Base-by-base conservation (phyloP, 2,329 filamentous ascomycete genomes). In the Penicillium oxalicum region DNA sequence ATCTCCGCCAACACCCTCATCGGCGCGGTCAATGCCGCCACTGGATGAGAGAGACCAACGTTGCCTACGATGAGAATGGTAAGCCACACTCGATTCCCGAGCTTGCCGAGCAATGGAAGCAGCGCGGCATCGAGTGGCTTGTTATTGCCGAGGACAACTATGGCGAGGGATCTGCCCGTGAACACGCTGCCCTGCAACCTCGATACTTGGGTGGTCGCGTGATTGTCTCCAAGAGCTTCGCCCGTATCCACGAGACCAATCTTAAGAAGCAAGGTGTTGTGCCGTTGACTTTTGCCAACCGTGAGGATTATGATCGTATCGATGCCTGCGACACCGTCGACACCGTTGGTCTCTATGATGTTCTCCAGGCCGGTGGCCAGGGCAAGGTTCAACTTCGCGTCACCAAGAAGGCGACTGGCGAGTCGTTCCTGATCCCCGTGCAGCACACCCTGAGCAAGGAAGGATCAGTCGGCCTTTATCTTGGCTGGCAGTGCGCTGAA, bases 121-220 rank as follows among this genome's bases (percentile, higher is more conserved):
- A 80, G 24, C 75, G 83, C 56, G 81, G 80, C 7, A 81, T 82
- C 59, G 81, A 87, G 53, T 98, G 93, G 93, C 80, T 97, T 49
- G 90, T 97, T 9, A 88, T 98, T 27, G 93, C 91, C 13, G 93
- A 98, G 75, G 89, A 95, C 74, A 98, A 98, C 78, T 95, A 95
- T 73, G 90, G 91, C 57, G 90, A 95, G 70, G 90, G 90, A 13
- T 90, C 85, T 44, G 89, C 90, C 2, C 81, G 90, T 56, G 90
- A 95, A 69, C 90, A 95, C 72, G 90, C 90, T 24, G 90, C 90
- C 1, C 77, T 95, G 33, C 90, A 95, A 69, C 91, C 90, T 2
- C 80, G 90, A n/a, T 95, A 91, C 72, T 83, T 95, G 2, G 91
- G 90, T 50, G 88, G 87, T 18, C 80, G 88, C 43, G 77, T 95